These are phyloP conservation scores for Knoxia roxburghii DNA, from an alignment of 257 asterid species.

Conservation along the genomic window DNA sequence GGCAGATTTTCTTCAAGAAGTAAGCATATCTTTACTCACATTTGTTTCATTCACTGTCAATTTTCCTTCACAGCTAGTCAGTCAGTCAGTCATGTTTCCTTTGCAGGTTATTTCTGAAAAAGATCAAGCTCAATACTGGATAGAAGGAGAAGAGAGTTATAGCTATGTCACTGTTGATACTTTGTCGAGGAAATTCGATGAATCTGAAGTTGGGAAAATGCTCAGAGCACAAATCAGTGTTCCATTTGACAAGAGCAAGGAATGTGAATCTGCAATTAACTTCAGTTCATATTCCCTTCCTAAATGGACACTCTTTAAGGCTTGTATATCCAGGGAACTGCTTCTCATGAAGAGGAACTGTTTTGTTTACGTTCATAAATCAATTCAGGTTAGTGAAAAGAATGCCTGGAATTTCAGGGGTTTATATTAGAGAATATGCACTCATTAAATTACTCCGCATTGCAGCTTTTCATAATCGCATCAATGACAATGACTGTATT, in stretches of 20 bases:
- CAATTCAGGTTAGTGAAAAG: background rate
- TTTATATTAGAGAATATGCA: constrained; percentile 53
- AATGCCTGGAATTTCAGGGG: background rate
- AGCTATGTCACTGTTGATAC: background rate
- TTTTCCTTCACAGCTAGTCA: background rate
- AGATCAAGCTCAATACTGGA: constrained; percentile 19
- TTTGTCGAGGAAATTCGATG: constrained; percentile 3
- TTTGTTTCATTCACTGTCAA: background rate
- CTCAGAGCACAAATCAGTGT: constrained; percentile 3
- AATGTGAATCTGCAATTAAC: constrained; percentile 1
- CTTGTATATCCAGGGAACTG: constrained; percentile 17
- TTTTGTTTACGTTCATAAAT: constrained; percentile 8
- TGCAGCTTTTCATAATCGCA: constrained; percentile 27
- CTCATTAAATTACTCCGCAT: background rate
- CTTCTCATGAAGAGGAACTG: constrained; percentile 22
- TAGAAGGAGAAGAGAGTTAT: background rate
- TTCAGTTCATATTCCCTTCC: constrained; percentile 10
- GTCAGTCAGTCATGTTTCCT: background rate
- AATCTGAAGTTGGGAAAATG: constrained; percentile 4
- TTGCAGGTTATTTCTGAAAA: constrained; percentile 18
- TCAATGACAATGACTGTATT: constrained; percentile 47
- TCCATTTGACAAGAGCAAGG: constrained; percentile 4
- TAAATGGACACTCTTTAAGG: constrained; percentile 12
- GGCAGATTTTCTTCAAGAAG: constrained; percentile 26
- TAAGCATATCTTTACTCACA: background rate